Evolutionary conservation across 2,329 filamentous ascomycete genomes (phyloP).

Genomic region (Drechslerella dactyloides): DNA sequence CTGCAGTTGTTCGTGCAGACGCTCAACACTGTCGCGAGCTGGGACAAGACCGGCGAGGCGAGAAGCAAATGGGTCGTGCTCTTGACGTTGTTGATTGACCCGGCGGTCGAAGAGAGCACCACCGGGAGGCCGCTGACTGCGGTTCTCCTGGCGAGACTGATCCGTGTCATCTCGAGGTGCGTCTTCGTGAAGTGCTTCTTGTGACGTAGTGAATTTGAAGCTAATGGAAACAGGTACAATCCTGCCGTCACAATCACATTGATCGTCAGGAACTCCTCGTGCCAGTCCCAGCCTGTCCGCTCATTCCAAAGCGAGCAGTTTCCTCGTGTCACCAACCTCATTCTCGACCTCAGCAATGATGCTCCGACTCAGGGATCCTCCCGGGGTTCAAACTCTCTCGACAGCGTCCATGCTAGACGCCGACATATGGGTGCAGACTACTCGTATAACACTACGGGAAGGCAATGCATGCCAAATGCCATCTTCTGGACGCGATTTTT

Average conservation of each 20-base stretch:
- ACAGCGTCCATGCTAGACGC: conserved; percentile 50
- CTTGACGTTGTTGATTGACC: conserved; percentile 52
- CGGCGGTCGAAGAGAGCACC: conserved; percentile 43
- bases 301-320: conserved; percentile 52
- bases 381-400: conserved; percentile 33
- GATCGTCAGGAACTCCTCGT: conserved; percentile 52
- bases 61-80: conserved; percentile 53
- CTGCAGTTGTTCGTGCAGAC: conserved; percentile 51
- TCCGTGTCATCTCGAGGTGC: conserved; percentile 52
- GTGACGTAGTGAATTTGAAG: not conserved
- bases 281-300: conserved; percentile 52
- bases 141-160: conserved; percentile 51
- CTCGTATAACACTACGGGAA: conserved; percentile 17
- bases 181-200: conserved; percentile 5
- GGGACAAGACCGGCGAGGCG: conserved; percentile 51
- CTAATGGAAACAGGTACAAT: conserved; percentile 51
- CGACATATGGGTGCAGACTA: conserved; percentile 39
- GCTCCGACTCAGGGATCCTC: conserved; percentile 15
- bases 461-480: conserved; percentile 44
- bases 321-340: conserved; percentile 51
- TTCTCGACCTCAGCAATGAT: conserved; percentile 52
- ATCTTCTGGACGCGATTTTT: conserved; percentile 54
- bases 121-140: conserved; percentile 51
- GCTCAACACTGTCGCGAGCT: conserved; percentile 50
- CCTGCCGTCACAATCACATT: conserved; percentile 51